Evolutionary conservation across 768 basidiomycete genomes (phyloP), one percentile per base, ranked within the genome.

Genomic region (Cyclocybe cylindracea): DNA sequence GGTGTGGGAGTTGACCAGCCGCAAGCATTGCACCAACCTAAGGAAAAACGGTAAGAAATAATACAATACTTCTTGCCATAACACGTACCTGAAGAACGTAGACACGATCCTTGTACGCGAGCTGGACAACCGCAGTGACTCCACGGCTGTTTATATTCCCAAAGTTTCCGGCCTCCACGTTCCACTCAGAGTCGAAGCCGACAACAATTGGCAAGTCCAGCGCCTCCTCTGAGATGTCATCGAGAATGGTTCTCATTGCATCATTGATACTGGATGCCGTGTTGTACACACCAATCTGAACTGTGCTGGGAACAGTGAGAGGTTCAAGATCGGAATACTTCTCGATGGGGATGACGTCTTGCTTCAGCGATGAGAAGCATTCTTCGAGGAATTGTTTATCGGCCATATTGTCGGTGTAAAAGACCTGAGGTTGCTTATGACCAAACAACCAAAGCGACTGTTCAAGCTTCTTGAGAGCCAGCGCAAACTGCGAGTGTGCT

Each of bases 401-500:
- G 5, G 34, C 33, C 46, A 59, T 52, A 36, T 44, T 58, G 45
- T 63, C 58, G 3, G 60, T 65, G 39, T 54, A 65, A 18, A 55
- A 52, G 1, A 63, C n/a, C 0, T 6, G 2, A 0, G 59, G 59
- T 39, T 42, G 50, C 10, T 33, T 4, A 46, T 55, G 61, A 2
- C 63, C 63, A 44, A 62, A 64, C 1, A 57, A n/a, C 0, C 41
- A 0, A 4, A 65, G 43, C 0, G 59, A 62, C 0, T 49, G 11
- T 0, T 24, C 38, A 36, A 69, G 64, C 11, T 52, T 5, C 0
- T 31, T 24, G 0, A 69, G 42, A 5, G 62, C 62, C 6, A 46
- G 34, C 34, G 57, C 55, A 42, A 55, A 68, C 11, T 69, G 64
- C 0, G 59, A 51, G 43, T 70, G 69, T 8, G 61, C 41, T 52